These are phyloP conservation scores for Lentinula raphanica DNA, from an alignment of 768 basidiomycete genomes.

Conservation along the genomic window DNA sequence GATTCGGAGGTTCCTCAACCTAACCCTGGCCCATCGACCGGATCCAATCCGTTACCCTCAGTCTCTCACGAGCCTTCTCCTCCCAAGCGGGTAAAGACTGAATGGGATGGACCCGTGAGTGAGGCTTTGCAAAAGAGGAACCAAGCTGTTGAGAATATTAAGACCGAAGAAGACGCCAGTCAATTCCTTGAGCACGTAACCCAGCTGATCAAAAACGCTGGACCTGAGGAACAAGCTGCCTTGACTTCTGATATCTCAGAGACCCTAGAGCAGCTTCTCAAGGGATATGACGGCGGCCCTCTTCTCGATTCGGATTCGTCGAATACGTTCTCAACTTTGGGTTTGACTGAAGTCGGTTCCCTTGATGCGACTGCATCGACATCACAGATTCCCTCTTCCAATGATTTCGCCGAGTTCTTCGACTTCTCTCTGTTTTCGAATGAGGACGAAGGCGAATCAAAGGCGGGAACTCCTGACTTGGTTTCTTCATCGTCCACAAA, in stretches of 20 bases:
- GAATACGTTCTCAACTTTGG: conserved; percentile 28
- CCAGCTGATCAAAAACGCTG: conserved; percentile 53
- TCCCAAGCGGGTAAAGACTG: conserved; percentile 66
- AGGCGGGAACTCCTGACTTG: conserved; percentile 72
- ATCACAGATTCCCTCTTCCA: conserved; percentile 26
- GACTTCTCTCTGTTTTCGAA: conserved; percentile 62
- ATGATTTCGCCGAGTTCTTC: conserved; percentile 58
- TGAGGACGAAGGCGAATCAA: conserved; percentile 57
- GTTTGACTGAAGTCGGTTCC: conserved; percentile 26
- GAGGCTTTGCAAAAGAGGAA: conserved; percentile 42
- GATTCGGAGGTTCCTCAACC: conserved; percentile 28
- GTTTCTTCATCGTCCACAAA: conserved; percentile 67
- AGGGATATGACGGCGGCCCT: conserved; percentile 38
- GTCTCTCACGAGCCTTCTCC: conserved; percentile 53
- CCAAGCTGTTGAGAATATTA: conserved; percentile 42
- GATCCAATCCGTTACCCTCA: conserved; percentile 18
- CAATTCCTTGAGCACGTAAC: conserved; percentile 61
- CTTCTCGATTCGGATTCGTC: conserved; percentile 36
- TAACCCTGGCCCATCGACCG: conserved; percentile 20
- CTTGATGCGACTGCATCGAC: conserved; percentile 20
- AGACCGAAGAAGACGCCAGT: conserved; percentile 62
- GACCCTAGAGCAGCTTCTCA: conserved; percentile 59
- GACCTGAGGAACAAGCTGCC: conserved; percentile 39
- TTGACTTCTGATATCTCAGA: conserved; percentile 49
- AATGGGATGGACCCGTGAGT: conserved; percentile 60